Evolutionary conservation across 139 green algal species (phyloP), one percentile per base, ranked within the genome.

Genomic region (Picochlorum sp.): DNA sequence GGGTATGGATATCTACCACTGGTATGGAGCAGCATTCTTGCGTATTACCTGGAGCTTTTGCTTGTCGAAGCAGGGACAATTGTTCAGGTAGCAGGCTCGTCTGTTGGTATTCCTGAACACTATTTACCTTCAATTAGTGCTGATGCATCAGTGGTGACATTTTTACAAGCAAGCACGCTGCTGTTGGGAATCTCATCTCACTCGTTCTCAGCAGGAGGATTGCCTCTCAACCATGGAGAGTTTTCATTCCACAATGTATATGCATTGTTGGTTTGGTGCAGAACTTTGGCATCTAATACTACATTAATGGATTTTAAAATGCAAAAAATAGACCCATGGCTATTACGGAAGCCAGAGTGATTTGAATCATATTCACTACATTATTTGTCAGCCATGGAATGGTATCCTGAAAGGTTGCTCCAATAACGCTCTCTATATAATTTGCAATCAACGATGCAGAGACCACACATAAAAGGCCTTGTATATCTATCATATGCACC

Each of bases 351-450:
- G 92, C 92, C 6, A 96, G 13, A 20, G 52, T 79, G 65, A 98
- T 97, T 72, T 98, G 94, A 3, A 98, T 64, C 26, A 90, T 81
- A 67, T 98, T 98, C 16, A 98, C 88, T 1, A 96, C 30, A 68
- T 98, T 94, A 62, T 98, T 98, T 32, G 71, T 95, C 20, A 98
- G 77, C 88, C 88, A 97, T 1, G 65, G 62, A 23, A 87, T 62
- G 2, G 65, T 67, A 11, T 83, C 91, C 64, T 97, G 91, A 18
- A 83, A 41, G 5, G 70, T 79, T 9, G 93, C 93, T 2, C 93
- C 93, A 18, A 98, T 71, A 45, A 83, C 82, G 69, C 85, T 95
- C 74, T 98, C 93, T 49, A 86, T 81, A 0, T 83, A 60, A 68
- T 98, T 98, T 41, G 93, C 92, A 3, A 90, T 37, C 0, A 87